Conservation (phyloP, 2,329 filamentous ascomycete species). For the Ophioceras dolichostomum region DNA sequence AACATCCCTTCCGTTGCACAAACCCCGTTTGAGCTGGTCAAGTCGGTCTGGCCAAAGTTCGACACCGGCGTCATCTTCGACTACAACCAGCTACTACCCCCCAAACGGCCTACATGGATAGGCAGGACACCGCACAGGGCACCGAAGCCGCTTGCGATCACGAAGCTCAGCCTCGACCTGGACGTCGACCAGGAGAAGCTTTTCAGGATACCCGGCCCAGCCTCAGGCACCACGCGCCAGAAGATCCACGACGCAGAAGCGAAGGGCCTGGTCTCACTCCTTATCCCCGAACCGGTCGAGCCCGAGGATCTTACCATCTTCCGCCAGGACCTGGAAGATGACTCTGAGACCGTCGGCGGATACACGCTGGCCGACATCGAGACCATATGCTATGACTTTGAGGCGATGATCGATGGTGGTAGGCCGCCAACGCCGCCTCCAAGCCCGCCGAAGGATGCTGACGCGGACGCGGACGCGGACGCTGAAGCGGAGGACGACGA, state of each 20-base stretch:
- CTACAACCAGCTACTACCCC: conserved; percentile 74
- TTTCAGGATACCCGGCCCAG: conserved; percentile 62
- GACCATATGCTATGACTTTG: conserved; percentile 80
- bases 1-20: conserved; percentile 58
- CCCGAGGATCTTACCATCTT: conserved; percentile 32
- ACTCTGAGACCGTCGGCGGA: conserved; percentile 57
- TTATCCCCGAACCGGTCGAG: conserved; percentile 23
- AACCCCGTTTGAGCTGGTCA: conserved; percentile 62
- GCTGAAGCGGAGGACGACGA: conserved; percentile 30
- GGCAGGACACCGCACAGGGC: conserved; percentile 69
- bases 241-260: conserved; percentile 39
- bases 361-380: conserved; percentile 71
- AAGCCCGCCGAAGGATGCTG: conserved; percentile 13
- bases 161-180: conserved; percentile 79
- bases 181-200: conserved; percentile 75
- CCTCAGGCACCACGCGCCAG: conserved; percentile 38
- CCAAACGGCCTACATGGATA: conserved; percentile 65
- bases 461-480: conserved; percentile 9
- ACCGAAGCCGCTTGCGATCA: conserved; percentile 71
- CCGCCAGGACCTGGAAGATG: conserved; percentile 20
- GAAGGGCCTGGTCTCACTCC: conserved; percentile 31
- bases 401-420: conserved; percentile 39
- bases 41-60: conserved; percentile 72
- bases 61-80: conserved; percentile 61
- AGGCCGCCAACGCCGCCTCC: conserved; percentile 14